Base-by-base conservation (phyloP, 306 rosid genomes). In the Lathyrus sativus region DNA sequence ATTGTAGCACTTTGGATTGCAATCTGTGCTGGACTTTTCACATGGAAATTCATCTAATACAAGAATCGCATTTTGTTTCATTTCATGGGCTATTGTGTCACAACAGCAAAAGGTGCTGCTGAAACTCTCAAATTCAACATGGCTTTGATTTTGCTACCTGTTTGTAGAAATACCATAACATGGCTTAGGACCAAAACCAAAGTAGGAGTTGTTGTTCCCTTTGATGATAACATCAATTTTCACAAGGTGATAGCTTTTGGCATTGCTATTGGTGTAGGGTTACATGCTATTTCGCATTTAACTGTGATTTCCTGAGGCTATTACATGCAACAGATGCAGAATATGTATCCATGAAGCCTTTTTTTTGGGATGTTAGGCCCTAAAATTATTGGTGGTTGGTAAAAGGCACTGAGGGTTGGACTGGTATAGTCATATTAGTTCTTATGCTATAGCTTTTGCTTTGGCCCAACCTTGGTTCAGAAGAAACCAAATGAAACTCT, bases 391-490 rank as follows among this genome's bases (percentile, higher is more conserved):
- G 98, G 98, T 93, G 98, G 98, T 93, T 93, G 13, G 91, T 90
- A 42, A 90, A 88, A 67, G 96, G 96, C 7, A 90, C 79, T 0
- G 96, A 90, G 77, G 98, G 96, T 13, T 90, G 96, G 96, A 92
- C 96, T 0, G 96, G 98, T 6, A 74, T 92, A 69, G 59, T 80
- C 28, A 92, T 92, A 49, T 79, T 92, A 79, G 91, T 85, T 55
- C 85, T 89, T 4, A 92, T 92, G 79, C 89, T 11, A 84, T 92
- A 72, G 87, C 98, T 54, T 92, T 26, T 75, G 79, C 77, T 46
- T 74, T 92, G 76, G 98, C 98, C 10, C 91, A 83, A 42, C 98
- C 98, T 4, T 86, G 96, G 96, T 90, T 92, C 70, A 81, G 96
- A 4, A 72, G 90, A 56, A 88, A 70, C 43, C 72, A 78, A 70